Percentiles rank a stretch among this genome's conserved stretches.
Evolutionary conservation across 306 rosid genomes (phyloP).

Genomic region (Quercus cerris): DNA sequence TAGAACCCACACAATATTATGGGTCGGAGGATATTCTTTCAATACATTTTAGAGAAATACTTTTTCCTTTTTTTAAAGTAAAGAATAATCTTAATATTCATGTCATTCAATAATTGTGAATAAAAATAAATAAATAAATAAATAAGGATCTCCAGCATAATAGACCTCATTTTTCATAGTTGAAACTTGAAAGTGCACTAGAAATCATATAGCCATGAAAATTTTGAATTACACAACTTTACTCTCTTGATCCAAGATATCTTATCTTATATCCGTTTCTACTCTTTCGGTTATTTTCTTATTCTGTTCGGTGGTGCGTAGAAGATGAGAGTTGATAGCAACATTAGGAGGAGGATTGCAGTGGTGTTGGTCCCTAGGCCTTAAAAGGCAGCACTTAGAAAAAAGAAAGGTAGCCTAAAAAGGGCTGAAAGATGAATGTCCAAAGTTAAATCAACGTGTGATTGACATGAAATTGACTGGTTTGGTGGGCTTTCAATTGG

Average conservation of each 20-base stretch:
- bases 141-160: neutral
- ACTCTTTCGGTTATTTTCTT: neutral
- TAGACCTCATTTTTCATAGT: neutral
- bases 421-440: slow-evolving; percentile 78
- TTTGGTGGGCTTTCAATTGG: slow-evolving; percentile 50
- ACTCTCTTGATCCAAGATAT: neutral
- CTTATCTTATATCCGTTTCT: neutral
- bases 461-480: slow-evolving; percentile 56
- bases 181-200: neutral
- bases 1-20: too few species aligned
- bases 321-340: slow-evolving; percentile 21
- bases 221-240: neutral
- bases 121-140: neutral
- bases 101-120: neutral
- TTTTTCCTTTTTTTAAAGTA: too few species aligned
- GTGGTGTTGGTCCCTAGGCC: slow-evolving; percentile 33
- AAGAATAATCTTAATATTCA: neutral
- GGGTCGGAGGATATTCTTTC: too few species aligned
- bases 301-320: neutral
- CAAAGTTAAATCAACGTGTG: slow-evolving; percentile 40
- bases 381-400: slow-evolving; percentile 46
- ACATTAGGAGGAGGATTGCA: slow-evolving; percentile 17
- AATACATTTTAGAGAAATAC: too few species aligned
- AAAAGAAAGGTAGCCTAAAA: slow-evolving; percentile 55
- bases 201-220: neutral